phyloP scores from a whole-genome alignment of 306 rosid species.

The Gastrolobium bilobum region DNA sequence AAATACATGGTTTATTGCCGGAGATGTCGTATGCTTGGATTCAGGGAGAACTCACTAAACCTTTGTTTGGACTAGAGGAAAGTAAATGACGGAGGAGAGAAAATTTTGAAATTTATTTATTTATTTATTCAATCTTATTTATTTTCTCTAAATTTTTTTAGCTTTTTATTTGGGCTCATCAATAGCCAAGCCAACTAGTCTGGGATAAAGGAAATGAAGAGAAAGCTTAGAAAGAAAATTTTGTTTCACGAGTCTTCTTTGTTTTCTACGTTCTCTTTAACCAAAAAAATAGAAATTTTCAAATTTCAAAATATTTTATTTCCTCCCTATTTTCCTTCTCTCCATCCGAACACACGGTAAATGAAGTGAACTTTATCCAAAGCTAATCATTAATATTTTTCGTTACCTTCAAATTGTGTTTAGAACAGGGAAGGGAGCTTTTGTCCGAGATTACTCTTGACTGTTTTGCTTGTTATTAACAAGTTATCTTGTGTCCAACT shows the following conservation, averaged over 20 bases:
- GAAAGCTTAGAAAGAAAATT: background rate
- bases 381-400: background rate
- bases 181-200: too few species aligned
- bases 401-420: background rate
- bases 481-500: constrained; percentile 11
- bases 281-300: background rate
- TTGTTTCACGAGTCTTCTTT: constrained; percentile 23
- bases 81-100: constrained; percentile 5
- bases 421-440: constrained; percentile 24
- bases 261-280: background rate
- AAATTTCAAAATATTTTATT: background rate
- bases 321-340: background rate
- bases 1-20: constrained; percentile 31
- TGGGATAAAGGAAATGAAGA: background rate
- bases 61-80: constrained; percentile 12
- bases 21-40: constrained; percentile 15
- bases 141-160: too few species aligned
- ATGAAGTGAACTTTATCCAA: background rate
- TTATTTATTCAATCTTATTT: too few species aligned
- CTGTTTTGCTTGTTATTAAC: constrained; percentile 33
- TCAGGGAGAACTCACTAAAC: background rate
- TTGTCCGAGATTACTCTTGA: constrained; percentile 19
- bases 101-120: background rate
- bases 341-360: constrained; percentile 7
- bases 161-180: too few species aligned